Conservation (phyloP, 2,329 filamentous ascomycete species). For the Colletotrichum kahawae region DNA sequence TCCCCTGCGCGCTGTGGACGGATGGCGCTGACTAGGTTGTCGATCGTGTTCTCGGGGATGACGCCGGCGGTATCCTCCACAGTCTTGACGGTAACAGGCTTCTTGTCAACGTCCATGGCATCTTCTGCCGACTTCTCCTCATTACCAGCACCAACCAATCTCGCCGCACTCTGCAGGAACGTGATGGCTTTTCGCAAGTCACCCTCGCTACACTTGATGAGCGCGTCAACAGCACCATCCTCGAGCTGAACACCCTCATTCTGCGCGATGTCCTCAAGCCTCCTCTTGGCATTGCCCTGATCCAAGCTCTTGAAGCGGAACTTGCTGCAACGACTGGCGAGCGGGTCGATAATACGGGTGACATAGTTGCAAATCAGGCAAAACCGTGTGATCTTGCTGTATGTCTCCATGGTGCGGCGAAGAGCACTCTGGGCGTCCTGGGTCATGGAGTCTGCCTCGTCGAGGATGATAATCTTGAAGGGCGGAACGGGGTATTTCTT, state of each 20-base stretch:
- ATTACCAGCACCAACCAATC: conserved; percentile 74
- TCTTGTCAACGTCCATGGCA: conserved; percentile 66
- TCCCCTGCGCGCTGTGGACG: conserved; percentile 69
- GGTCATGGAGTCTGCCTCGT: conserved; percentile 99
- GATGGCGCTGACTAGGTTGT: conserved; percentile 74
- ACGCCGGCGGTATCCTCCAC: conserved; percentile 97
- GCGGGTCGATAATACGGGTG: conserved; percentile 94
- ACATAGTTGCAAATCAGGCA: conserved; percentile 99
- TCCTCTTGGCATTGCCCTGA: conserved; percentile 78
- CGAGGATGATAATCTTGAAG: conserved; percentile 98
- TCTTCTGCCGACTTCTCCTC: conserved; percentile 59
- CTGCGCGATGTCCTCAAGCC: conserved; percentile 82
- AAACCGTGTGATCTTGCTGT: conserved; percentile 94
- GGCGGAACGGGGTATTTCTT: conserved; percentile 88
- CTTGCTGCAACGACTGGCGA: conserved; percentile 93
- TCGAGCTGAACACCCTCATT: conserved; percentile 79
- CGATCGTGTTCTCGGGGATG: conserved; percentile 78
- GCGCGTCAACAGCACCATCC: conserved; percentile 78
- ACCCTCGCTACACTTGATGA: conserved; percentile 89
- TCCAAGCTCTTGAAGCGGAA: conserved; percentile 98
- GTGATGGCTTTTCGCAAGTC: conserved; percentile 97
- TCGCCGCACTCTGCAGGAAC: conserved; percentile 91
- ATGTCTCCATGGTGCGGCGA: conserved; percentile 96
- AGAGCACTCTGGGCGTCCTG: conserved; percentile 96
- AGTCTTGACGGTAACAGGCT: conserved; percentile 73